Conservation (phyloP, 768 basidiomycete species). For the Termitomyces sp. region DNA sequence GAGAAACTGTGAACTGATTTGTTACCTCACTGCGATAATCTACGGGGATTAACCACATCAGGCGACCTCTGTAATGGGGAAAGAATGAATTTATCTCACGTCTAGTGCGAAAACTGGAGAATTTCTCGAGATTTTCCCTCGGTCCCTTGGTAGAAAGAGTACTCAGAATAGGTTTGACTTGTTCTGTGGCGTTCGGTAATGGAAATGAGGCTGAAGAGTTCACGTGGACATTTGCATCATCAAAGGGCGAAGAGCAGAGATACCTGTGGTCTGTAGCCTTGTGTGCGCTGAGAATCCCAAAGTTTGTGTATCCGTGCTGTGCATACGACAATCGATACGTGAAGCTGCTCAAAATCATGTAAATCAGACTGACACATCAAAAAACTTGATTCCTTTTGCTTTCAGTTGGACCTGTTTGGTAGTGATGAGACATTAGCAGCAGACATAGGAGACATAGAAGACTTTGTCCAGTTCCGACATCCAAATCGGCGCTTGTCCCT, state of each 20-base stretch:
- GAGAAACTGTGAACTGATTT: not conserved
- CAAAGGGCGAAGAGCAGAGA: conserved; percentile 16
- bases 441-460: not conserved
- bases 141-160: conserved; percentile 64
- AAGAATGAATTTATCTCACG: conserved; percentile 36
- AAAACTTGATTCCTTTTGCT: conserved; percentile 74
- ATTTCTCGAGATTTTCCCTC: conserved; percentile 54
- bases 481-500: conserved; percentile 66
- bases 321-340: conserved; percentile 12
- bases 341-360: conserved; percentile 2
- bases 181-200: conserved; percentile 53
- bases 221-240: conserved; percentile 15
- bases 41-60: conserved; percentile 19
- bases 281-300: conserved; percentile 39
- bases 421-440: conserved; percentile 6
- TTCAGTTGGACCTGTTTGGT: conserved; percentile 64
- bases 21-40: conserved; percentile 74
- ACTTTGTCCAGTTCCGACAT: conserved; percentile 92
- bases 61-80: conserved; percentile 1
- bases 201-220: conserved; percentile 44
- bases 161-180: conserved; percentile 54
- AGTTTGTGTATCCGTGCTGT: conserved; percentile 71
- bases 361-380: conserved; percentile 64
- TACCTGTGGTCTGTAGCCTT: conserved; percentile 33
- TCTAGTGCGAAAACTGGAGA: conserved; percentile 70